Conservation (phyloP, 129 eudicot species). For the Rutidosis leptorrhynchoides region DNA sequence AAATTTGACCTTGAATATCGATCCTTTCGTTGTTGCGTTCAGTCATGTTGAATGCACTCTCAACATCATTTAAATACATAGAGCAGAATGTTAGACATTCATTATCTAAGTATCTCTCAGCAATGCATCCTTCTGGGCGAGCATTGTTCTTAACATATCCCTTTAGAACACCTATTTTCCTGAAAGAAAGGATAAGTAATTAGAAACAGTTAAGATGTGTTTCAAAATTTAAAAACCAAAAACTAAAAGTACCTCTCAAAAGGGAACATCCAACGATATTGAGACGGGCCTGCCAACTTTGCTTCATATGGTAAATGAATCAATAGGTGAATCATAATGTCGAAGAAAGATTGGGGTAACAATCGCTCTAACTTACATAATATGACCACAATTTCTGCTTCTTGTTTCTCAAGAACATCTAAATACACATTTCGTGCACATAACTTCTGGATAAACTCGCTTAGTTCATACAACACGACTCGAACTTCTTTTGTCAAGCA, state of each 20-base stretch:
- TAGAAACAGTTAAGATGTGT: not conserved
- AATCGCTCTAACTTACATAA: too few species aligned
- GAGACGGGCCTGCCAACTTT: not conserved
- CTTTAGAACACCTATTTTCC: conserved; percentile 5
- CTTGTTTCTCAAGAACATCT: too few species aligned
- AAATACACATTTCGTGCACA: too few species aligned
- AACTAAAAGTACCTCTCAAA: conserved; percentile 8
- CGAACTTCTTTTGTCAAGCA: too few species aligned
- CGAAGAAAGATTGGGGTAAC: not conserved
- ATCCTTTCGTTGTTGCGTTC: conserved; percentile 33
- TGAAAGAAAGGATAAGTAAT: not conserved
- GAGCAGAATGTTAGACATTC: conserved; percentile 6
- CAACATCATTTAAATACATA: conserved; percentile 9
- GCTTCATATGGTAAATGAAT: conserved; percentile 12
- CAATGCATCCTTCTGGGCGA: conserved; percentile 1
- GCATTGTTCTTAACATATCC: conserved; percentile 13
- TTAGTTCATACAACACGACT: too few species aligned
- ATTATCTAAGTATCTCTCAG: not conserved
- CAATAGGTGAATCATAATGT: not conserved
- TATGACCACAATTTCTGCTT: too few species aligned
- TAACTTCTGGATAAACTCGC: too few species aligned
- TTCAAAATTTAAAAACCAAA: not conserved
- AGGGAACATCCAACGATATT: conserved; percentile 12
- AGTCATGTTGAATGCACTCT: conserved; percentile 16
- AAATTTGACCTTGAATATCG: not conserved